Conservation (phyloP, 2,329 filamentous ascomycete genomes). For the Neopestalotiopsis rosae region DNA sequence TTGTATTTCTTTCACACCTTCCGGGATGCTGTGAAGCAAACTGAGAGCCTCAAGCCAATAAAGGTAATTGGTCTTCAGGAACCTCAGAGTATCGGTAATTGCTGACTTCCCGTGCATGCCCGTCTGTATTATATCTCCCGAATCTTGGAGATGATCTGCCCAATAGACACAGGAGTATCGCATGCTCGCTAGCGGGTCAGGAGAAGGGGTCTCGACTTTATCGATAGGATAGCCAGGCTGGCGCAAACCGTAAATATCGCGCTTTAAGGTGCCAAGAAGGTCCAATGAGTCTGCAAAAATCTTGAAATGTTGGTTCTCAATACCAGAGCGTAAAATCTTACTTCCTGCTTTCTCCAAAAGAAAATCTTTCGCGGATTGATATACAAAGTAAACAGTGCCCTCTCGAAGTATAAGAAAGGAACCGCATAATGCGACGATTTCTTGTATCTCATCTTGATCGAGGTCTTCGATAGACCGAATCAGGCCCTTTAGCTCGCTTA, state of each 20-base stretch:
- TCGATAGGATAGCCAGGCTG: conserved; percentile 30
- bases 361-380: conserved; percentile 51
- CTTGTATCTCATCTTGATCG: conserved; percentile 24
- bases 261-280: conserved; percentile 35
- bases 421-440: conserved; percentile 42
- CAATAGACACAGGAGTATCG: conserved; percentile 42
- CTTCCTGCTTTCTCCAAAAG: conserved; percentile 29
- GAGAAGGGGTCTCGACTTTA: conserved; percentile 24
- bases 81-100: conserved; percentile 35
- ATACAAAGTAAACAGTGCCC: conserved; percentile 40
- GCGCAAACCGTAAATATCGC: conserved; percentile 41
- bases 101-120: background rate
- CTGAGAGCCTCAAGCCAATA: conserved; percentile 51
- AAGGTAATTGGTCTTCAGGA: conserved; percentile 41
- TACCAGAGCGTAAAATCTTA: conserved; percentile 36
- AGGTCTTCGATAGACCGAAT: conserved; percentile 21
- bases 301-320: conserved; percentile 30
- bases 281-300: conserved; percentile 43
- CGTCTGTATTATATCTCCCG: background rate
- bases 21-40: conserved; percentile 32
- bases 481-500: conserved; percentile 38
- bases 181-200: conserved; percentile 33
- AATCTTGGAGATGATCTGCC: conserved; percentile 36
- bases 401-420: conserved; percentile 44
- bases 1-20: conserved; percentile 29